Percentiles rank a stretch among this genome's conserved stretches.
These are phyloP conservation scores for Ascosphaera pollenicola DNA, from an alignment of 2,329 filamentous ascomycete genomes.

Conservation along the genomic window DNA sequence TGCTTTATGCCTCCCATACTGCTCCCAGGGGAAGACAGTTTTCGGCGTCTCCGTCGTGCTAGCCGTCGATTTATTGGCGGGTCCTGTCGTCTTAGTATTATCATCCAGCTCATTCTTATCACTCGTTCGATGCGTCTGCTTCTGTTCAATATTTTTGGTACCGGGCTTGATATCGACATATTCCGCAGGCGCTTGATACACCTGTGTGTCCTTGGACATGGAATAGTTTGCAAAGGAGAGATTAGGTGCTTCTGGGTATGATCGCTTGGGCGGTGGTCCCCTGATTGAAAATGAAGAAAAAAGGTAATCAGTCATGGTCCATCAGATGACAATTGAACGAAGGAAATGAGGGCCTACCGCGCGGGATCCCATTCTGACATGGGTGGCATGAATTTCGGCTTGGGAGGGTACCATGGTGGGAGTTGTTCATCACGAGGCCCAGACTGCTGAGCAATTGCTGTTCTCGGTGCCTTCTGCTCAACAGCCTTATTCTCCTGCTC, in stretches of 20 bases:
- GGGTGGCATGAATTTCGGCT: conserved; percentile 33
- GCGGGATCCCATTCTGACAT: conserved; percentile 40
- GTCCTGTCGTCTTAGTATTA: background rate
- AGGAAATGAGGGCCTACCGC: conserved; percentile 20
- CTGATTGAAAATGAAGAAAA: conserved; percentile 19
- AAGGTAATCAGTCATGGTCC: conserved; percentile 5
- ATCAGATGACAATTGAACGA: conserved; percentile 1
- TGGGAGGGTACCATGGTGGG: conserved; percentile 7
- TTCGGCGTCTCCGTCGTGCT: conserved; percentile 33
- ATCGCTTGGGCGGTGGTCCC: conserved; percentile 37
- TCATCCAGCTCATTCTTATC: background rate
- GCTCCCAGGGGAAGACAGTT: conserved; percentile 84
- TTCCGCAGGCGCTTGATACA: conserved; percentile 53
- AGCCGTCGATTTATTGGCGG: background rate
- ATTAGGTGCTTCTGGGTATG: conserved; percentile 66
- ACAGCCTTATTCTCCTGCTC: background rate
- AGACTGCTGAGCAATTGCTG: conserved; percentile 21
- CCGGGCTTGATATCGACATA: conserved; percentile 49
- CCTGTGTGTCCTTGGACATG: conserved; percentile 55
- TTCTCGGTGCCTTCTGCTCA: conserved; percentile 15
- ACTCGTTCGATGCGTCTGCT: conserved; percentile 41
- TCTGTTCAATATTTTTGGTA: conserved; percentile 72
- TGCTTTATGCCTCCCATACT: conserved; percentile 30
- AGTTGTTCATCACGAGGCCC: conserved; percentile 15
- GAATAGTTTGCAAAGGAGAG: conserved; percentile 59